These are phyloP conservation scores for Cruciata laevipes DNA, from an alignment of 257 asterid species.

Conservation along the genomic window DNA sequence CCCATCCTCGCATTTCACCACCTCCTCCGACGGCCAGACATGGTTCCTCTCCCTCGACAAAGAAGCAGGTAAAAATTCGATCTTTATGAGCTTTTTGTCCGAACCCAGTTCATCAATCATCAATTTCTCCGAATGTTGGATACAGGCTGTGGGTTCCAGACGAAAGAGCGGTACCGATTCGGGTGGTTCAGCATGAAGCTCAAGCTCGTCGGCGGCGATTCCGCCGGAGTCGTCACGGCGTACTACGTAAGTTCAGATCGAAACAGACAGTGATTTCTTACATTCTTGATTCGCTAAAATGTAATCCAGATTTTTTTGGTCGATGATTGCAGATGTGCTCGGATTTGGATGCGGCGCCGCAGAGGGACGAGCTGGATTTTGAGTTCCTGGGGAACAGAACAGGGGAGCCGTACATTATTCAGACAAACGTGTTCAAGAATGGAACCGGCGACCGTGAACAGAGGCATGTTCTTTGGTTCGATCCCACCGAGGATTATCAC, in stretches of 20 bases:
- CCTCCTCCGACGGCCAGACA: slow-evolving; percentile 85
- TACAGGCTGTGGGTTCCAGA: slow-evolving; percentile 80
- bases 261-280: background rate
- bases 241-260: slow-evolving; percentile 52
- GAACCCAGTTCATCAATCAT: background rate
- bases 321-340: slow-evolving; percentile 61
- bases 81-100: background rate
- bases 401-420: slow-evolving; percentile 80
- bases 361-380: slow-evolving; percentile 85
- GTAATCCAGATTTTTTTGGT: background rate
- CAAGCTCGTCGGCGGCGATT: slow-evolving; percentile 75
- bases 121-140: background rate
- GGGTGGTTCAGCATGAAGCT: slow-evolving; percentile 99
- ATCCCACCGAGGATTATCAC: slow-evolving; percentile 79
- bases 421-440: slow-evolving; percentile 81
- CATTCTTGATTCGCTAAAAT: background rate
- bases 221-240: slow-evolving; percentile 99
- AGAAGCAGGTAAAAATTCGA: slow-evolving; percentile 43
- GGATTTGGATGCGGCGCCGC: slow-evolving; percentile 66
- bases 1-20: slow-evolving; percentile 70
- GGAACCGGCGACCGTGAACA: slow-evolving; percentile 93
- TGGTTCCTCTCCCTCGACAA: slow-evolving; percentile 77
- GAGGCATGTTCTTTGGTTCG: slow-evolving; percentile 90
- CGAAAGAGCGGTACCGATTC: slow-evolving; percentile 75
- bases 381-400: slow-evolving; percentile 94